These are phyloP conservation scores for Sporothrix inflata DNA, from an alignment of 2,329 filamentous ascomycete species.

Conservation along the genomic window DNA sequence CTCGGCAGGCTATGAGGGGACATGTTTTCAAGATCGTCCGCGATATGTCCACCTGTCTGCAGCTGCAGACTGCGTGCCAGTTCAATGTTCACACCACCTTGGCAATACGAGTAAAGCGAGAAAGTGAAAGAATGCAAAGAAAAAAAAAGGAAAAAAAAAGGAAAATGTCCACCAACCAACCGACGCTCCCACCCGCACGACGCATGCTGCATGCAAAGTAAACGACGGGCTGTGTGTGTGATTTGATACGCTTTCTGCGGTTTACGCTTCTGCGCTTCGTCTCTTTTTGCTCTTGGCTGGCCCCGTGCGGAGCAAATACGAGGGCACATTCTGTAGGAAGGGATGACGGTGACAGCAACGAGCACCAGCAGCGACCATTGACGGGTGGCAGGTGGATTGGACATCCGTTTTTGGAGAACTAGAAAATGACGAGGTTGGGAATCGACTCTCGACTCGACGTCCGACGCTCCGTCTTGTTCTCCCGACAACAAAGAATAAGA, in stretches of 20 bases:
- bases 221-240: background rate
- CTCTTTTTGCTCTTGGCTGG: background rate
- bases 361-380: background rate
- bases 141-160: background rate
- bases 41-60: background rate
- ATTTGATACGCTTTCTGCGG: background rate
- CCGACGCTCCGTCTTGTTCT: background rate
- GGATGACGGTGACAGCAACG: background rate
- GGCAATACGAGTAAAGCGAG: background rate
- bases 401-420: background rate
- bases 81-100: background rate
- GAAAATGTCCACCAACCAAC: background rate
- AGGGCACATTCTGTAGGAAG: background rate
- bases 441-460: background rate
- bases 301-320: background rate
- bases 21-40: background rate
- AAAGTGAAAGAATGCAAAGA: background rate
- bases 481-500: background rate
- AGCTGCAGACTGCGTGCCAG: background rate
- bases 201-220: background rate
- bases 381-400: background rate
- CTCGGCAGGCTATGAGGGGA: background rate
- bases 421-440: conserved; percentile 12
- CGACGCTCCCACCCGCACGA: background rate
- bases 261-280: background rate